phyloP scores from a whole-genome alignment of 2,329 filamentous ascomycete genomes.

The Dissoconium aciculare region DNA sequence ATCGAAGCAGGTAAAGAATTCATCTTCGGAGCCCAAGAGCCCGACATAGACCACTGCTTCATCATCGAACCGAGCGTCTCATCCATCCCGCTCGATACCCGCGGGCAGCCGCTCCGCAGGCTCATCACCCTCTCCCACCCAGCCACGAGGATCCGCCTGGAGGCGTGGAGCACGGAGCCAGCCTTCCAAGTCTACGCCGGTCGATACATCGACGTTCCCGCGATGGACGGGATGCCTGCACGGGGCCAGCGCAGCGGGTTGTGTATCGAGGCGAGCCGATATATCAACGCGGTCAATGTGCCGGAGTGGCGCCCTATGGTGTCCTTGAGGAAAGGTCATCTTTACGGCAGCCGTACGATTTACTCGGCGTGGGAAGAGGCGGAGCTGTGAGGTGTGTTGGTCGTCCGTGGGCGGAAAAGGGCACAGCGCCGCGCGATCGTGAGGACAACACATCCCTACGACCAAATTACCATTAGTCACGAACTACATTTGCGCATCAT shows the following conservation, averaged over 20 bases:
- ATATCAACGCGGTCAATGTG: constrained; percentile 75
- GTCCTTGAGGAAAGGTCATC: constrained; percentile 67
- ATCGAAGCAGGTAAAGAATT: constrained; percentile 54
- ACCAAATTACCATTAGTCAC: too few species aligned
- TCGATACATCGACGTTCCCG: constrained; percentile 65
- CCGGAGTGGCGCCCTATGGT: constrained; percentile 67
- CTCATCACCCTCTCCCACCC: constrained; percentile 63
- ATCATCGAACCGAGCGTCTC: constrained; percentile 45
- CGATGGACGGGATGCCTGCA: constrained; percentile 43
- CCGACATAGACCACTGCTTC: constrained; percentile 84
- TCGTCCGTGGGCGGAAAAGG: too few species aligned
- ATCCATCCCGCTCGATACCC: constrained; percentile 37
- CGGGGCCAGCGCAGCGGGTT: constrained; percentile 60
- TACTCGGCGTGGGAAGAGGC: constrained; percentile 75
- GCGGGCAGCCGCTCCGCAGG: constrained; percentile 43
- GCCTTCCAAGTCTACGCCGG: constrained; percentile 97
- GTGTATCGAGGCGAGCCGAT: constrained; percentile 83
- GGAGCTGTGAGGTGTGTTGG: too few species aligned
- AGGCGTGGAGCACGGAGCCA: constrained; percentile 82
- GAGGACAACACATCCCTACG: too few species aligned
- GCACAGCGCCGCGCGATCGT: too few species aligned
- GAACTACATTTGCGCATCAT: too few species aligned
- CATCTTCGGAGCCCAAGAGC: constrained; percentile 52
- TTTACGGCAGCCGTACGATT: constrained; percentile 65
- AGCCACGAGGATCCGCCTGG: constrained; percentile 59